A percentile compares a stretch with the other conserved stretches of the same genome.
These are phyloP conservation scores for Colletotrichum sp. DNA, from an alignment of 2,329 filamentous ascomycete species.

Conservation along the genomic window DNA sequence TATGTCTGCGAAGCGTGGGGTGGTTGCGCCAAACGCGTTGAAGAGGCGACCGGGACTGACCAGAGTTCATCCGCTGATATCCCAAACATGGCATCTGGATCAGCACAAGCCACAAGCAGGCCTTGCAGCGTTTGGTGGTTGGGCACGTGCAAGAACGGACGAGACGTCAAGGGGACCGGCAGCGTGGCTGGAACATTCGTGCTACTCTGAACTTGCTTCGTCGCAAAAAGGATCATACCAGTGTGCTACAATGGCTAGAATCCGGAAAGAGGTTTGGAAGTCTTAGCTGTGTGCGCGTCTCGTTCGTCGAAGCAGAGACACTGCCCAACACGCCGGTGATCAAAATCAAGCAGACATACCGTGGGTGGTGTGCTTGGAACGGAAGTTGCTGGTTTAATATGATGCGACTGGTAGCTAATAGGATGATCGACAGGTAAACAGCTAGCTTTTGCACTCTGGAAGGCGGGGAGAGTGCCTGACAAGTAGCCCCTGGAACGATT, in stretches of 20 bases:
- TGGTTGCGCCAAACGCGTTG: background rate
- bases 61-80: background rate
- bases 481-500: background rate
- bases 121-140: background rate
- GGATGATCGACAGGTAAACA: slow-evolving; percentile 10
- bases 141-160: background rate
- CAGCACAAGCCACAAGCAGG: background rate
- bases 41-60: background rate
- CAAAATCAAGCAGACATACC: background rate
- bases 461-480: background rate
- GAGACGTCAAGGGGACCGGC: background rate
- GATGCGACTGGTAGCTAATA: background rate
- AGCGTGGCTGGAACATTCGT: background rate
- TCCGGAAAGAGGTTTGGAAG: background rate
- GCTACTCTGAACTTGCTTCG: background rate
- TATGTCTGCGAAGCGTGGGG: background rate
- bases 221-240: background rate
- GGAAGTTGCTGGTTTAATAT: background rate
- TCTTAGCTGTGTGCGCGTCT: background rate
- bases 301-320: background rate
- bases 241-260: background rate
- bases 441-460: background rate
- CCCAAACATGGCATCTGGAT: background rate
- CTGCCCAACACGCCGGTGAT: background rate
- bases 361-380: background rate